These are phyloP conservation scores for Leccinellum luteum DNA, from an alignment of 768 basidiomycete species.

Conservation along the genomic window DNA sequence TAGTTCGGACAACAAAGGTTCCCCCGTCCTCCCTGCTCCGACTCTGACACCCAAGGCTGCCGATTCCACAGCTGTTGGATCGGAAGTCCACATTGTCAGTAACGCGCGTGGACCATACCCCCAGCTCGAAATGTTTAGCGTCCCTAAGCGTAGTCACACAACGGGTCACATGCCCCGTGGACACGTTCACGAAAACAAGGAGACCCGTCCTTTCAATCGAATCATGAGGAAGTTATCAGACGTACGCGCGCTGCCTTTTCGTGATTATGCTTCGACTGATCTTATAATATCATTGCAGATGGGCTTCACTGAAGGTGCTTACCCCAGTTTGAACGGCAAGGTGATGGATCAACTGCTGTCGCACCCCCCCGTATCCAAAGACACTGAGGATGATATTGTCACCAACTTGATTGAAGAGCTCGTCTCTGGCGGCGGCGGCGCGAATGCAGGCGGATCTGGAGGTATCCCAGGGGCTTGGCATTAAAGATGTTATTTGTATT, in stretches of 20 bases:
- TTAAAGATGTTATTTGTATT: constrained; percentile 16
- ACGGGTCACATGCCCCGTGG: constrained; percentile 24
- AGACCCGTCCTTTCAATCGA: constrained; percentile 43
- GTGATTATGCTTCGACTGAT: constrained; percentile 9
- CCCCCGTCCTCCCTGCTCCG: constrained; percentile 4
- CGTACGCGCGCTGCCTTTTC: constrained; percentile 42
- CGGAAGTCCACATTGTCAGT: constrained; percentile 52
- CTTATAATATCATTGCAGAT: constrained; percentile 48
- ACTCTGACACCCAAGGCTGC: constrained; percentile 13
- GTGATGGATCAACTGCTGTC: constrained; percentile 49
- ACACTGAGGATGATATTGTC: constrained; percentile 63
- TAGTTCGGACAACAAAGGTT: neutral
- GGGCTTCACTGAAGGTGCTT: constrained; percentile 64
- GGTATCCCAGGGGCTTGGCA: constrained; percentile 49
- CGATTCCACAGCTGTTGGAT: constrained; percentile 14
- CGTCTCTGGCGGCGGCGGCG: constrained; percentile 39
- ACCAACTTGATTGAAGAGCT: constrained; percentile 61
- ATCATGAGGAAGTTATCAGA: constrained; percentile 62
- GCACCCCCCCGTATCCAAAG: constrained; percentile 44
- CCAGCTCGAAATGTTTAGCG: constrained; percentile 59
- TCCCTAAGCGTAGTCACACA: constrained; percentile 45
- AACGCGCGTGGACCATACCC: constrained; percentile 60
- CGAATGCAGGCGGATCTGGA: constrained; percentile 35
- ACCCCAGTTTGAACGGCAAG: constrained; percentile 50
- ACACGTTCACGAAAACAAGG: constrained; percentile 18